Percentiles rank a stretch among this genome's conserved stretches.
phyloP scores from a whole-genome alignment of 164 flowering plant species.

The Macadamia tetraphylla region DNA sequence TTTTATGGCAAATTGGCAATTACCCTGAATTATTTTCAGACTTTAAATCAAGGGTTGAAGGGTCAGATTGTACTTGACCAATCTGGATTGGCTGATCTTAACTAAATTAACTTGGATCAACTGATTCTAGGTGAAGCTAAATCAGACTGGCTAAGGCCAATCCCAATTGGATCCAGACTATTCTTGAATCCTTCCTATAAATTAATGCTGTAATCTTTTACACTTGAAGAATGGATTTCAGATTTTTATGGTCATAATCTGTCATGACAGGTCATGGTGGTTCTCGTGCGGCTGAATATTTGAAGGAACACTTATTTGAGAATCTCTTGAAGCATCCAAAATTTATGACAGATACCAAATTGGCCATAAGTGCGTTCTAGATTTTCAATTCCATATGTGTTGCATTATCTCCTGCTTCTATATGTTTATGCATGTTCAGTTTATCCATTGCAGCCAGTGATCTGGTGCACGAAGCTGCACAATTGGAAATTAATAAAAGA shows the following conservation, averaged over 20 bases:
- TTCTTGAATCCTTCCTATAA: neutral
- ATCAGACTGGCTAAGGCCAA: too few species aligned
- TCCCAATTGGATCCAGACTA: too few species aligned
- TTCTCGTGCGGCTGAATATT: conserved; percentile 87
- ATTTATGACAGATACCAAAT: conserved; percentile 64
- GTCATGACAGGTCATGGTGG: conserved; percentile 87
- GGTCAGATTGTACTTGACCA: too few species aligned
- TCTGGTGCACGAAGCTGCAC: neutral
- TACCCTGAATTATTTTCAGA: neutral
- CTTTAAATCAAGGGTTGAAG: too few species aligned
- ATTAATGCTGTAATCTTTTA: neutral
- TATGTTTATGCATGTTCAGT: neutral
- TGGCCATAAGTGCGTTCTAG: conserved; percentile 74
- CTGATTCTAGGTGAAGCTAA: too few species aligned
- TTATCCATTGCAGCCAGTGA: conserved; percentile 2
- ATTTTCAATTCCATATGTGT: conserved; percentile 5
- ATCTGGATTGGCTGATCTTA: too few species aligned
- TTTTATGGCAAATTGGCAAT: neutral
- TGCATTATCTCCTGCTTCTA: conserved; percentile 1
- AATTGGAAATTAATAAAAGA: too few species aligned
- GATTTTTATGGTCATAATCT: conserved; percentile 1
- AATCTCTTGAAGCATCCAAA: conserved; percentile 89
- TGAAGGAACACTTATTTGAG: conserved; percentile 84
- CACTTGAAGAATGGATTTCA: neutral
- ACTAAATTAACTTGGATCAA: too few species aligned